A percentile compares a stretch with the other conserved stretches of the same genome.
phyloP scores from a whole-genome alignment of 495 filamentous ascomycete genomes.

The Talaromyces liani region DNA sequence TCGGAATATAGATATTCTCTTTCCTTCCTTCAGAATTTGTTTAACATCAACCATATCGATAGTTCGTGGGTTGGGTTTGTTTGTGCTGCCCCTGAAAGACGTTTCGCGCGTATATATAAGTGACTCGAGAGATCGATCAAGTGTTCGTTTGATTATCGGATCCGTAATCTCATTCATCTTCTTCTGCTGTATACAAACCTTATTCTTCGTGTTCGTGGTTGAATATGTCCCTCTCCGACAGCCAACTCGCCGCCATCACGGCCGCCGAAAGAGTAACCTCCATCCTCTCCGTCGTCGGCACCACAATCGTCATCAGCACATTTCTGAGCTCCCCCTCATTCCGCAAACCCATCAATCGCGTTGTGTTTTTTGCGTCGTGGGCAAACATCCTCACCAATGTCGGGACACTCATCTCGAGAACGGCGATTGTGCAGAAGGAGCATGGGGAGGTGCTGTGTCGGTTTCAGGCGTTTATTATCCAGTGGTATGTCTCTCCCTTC shows the following conservation, averaged over 20 bases:
- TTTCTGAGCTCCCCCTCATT: conserved; percentile 44
- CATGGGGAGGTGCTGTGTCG: conserved; percentile 54
- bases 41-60: not conserved
- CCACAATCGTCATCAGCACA: conserved; percentile 65
- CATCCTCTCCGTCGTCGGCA: conserved; percentile 63
- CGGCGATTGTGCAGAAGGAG: conserved; percentile 36
- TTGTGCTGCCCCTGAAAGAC: not conserved
- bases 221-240: conserved; percentile 5
- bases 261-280: conserved; percentile 62
- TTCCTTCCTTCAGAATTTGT: not conserved
- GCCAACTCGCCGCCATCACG: conserved; percentile 38
- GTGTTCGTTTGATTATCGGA: not conserved
- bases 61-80: not conserved
- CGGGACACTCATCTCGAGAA: conserved; percentile 64
- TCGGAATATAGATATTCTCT: not conserved
- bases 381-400: conserved; percentile 79
- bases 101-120: not conserved
- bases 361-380: conserved; percentile 79
- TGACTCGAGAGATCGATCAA: not conserved
- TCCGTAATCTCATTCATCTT: not conserved
- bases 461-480: conserved; percentile 67
- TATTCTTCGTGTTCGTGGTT: too few species aligned
- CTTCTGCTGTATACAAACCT: too few species aligned
- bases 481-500: conserved; percentile 47
- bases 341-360: conserved; percentile 79